Base-by-base conservation (phyloP, 2,329 filamentous ascomycete species). In the Cercospora sesami region DNA sequence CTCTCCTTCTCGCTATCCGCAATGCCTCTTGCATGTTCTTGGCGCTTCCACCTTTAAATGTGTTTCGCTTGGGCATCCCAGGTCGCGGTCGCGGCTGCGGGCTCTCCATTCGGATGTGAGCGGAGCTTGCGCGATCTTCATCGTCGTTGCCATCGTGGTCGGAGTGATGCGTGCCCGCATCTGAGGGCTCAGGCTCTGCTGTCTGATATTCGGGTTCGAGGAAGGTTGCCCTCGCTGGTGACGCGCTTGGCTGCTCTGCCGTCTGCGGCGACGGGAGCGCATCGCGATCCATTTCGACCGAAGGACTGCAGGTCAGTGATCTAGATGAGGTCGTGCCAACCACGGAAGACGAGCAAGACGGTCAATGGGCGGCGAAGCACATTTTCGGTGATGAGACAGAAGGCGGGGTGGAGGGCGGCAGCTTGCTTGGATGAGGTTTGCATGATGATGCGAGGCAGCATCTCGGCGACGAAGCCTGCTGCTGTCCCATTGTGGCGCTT, bases 1-100 rank as follows among this genome's bases (percentile, higher is more conserved):
- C 81, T 23, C 81, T 74, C 31, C 80, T 79, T 48, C 80, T 77
- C n/a, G 80, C 79, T 14, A 80, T 74, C 31, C 78, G 72, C 69
- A 80, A 68, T 21, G 78, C 78, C 66, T 80, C 78, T 63, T 73
- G 77, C n/a, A 80, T 75, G 59, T 77, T 79, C 68, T 76, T 76
- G 12, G 70, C 68, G 63, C 76, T 79, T 57, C 77, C 72, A 9
- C 74, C 77, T 64, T 73, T 70, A 39, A 68, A 61, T 3, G 73
- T 75, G 21, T 73, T 71, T 12, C 76, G 73, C 48, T 72, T 73
- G 4, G 71, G 71, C 64, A 79, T 58, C 1, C 63, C 51, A 18
- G 78, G 78, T 62, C 78, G 69, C 26, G 65, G 60, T 18, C 66
- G 60, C 7, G 76, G 75, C 66, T 73, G 72, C 9, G 67, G 66